Evolutionary conservation across 139 green algal species (phyloP).

Genomic region (Tetratostichococcus sp.): DNA sequence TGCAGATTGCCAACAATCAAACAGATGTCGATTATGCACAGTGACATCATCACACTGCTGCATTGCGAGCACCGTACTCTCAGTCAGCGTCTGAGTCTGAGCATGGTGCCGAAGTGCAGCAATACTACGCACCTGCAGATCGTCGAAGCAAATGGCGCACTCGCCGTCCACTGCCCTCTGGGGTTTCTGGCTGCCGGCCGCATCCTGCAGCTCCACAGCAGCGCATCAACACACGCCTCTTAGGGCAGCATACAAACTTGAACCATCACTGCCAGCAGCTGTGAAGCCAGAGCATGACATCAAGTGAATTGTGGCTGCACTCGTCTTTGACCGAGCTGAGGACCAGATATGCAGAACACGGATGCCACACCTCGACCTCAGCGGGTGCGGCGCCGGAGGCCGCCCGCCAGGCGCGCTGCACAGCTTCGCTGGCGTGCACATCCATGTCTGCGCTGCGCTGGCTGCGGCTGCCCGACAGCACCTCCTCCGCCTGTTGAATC

Average conservation of each 20-base stretch:
- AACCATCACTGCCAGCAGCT: too few species aligned
- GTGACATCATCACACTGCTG: too few species aligned
- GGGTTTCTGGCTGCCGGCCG: not conserved
- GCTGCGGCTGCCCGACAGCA: conserved; percentile 17
- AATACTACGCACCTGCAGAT: too few species aligned
- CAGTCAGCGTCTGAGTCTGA: too few species aligned
- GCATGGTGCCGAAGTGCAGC: too few species aligned
- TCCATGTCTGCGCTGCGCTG: conserved; percentile 6
- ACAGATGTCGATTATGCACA: not conserved
- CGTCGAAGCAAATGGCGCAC: conserved; percentile 52
- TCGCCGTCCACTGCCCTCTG: conserved; percentile 34
- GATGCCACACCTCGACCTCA: not conserved
- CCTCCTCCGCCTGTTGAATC: conserved; percentile 37
- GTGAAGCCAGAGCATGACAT: too few species aligned
- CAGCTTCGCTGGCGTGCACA: conserved; percentile 20
- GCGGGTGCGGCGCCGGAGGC: not conserved
- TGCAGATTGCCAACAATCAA: conserved; percentile 27
- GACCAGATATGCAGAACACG: too few species aligned
- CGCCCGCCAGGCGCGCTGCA: not conserved
- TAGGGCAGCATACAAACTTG: too few species aligned
- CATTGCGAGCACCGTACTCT: too few species aligned
- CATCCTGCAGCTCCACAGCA: not conserved
- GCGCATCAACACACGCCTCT: too few species aligned
- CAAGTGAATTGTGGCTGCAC: too few species aligned
- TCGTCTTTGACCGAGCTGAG: too few species aligned